Evolutionary conservation across 208 protist species (phyloP).

Genomic region (Phytomonas sp.): DNA sequence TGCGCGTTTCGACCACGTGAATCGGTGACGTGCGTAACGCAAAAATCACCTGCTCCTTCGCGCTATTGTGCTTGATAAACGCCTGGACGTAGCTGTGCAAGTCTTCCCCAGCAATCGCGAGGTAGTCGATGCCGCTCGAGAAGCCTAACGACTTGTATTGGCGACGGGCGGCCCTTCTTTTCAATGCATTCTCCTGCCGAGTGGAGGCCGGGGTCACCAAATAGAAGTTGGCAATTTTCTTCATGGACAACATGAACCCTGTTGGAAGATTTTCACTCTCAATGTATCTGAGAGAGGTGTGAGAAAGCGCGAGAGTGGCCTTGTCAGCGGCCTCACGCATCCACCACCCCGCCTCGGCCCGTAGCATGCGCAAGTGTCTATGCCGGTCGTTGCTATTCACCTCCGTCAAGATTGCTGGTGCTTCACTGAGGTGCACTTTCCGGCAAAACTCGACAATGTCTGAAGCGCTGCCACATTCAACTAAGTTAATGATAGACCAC

Average conservation of each 20-base stretch:
- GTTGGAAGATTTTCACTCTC: constrained; percentile 3
- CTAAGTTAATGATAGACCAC: constrained; percentile 63
- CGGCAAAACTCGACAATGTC: constrained; percentile 54
- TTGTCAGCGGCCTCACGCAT: constrained; percentile 17
- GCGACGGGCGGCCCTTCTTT: not conserved
- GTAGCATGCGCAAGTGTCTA: constrained; percentile 34
- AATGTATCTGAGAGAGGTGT: constrained; percentile 54
- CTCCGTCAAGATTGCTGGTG: constrained; percentile 40
- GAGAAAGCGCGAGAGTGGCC: constrained; percentile 44
- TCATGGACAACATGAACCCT: not conserved
- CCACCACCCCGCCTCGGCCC: constrained; percentile 43
- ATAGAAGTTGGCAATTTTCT: constrained; percentile 18
- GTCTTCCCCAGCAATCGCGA: constrained; percentile 13
- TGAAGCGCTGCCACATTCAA: constrained; percentile 33
- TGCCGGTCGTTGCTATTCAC: constrained; percentile 40
- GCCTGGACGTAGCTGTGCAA: constrained; percentile 40
- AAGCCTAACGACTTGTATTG: not conserved
- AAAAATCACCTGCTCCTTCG: constrained; percentile 52
- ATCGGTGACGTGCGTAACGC: constrained; percentile 24
- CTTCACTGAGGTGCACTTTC: constrained; percentile 32
- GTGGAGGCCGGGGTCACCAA: constrained; percentile 26
- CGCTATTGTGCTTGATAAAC: constrained; percentile 46
- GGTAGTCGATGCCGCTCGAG: constrained; percentile 13
- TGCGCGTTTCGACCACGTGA: constrained; percentile 22
- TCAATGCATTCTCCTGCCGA: not conserved